These are phyloP conservation scores for Diddensiella santjacobensis DNA, from an alignment of 805 yeast species.

Conservation along the genomic window DNA sequence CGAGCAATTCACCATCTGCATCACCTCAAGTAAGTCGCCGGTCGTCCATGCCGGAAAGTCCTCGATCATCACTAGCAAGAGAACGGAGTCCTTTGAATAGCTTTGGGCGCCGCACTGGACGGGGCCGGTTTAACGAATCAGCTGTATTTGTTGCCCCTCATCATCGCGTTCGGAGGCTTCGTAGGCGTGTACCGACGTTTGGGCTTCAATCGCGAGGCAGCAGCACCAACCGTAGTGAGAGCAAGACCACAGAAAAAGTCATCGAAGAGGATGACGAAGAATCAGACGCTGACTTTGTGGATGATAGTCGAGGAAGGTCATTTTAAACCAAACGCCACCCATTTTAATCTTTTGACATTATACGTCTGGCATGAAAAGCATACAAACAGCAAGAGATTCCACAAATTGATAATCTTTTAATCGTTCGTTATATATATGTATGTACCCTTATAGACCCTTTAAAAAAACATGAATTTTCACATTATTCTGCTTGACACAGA, in stretches of 20 bases:
- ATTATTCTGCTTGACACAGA: no score
- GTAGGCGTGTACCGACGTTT: constrained; percentile 2
- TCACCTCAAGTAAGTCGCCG: constrained; percentile 13
- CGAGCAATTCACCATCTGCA: constrained; percentile 27
- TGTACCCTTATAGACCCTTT: background rate
- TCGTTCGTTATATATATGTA: background rate
- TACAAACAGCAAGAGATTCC: no score
- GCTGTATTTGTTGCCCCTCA: constrained; percentile 17
- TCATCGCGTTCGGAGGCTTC: constrained; percentile 2
- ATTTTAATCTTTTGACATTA: no score
- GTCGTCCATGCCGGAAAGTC: background rate
- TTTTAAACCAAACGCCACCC: background rate
- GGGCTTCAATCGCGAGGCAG: background rate
- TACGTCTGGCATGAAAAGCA: no score
- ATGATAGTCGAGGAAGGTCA: constrained; percentile 7
- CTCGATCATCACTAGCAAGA: background rate
- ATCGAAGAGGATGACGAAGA: constrained; percentile 19
- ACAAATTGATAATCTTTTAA: background rate
- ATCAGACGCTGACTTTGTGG: constrained; percentile 3
- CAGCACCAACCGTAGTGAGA: background rate
- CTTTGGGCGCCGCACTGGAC: background rate
- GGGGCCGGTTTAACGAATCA: constrained; percentile 18
- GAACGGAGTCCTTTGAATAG: background rate
- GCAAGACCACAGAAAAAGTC: constrained; percentile 3
- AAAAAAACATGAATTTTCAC: no score